phyloP scores from a whole-genome alignment of 352 stramenopile genomes.

The Detonula confervacea region DNA sequence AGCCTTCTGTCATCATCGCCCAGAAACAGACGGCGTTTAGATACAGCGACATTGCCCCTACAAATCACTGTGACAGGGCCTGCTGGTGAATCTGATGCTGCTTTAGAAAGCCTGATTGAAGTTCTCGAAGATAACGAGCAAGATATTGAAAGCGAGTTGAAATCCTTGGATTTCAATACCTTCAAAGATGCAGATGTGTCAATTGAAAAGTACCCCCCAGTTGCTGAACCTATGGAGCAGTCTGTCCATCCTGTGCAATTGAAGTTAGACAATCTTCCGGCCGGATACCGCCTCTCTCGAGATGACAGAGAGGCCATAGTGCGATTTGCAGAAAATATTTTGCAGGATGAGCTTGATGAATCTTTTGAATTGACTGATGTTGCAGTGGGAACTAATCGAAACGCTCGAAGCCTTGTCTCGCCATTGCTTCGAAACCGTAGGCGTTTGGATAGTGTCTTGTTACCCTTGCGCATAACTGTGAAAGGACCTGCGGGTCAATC shows the following conservation, averaged over 20 bases:
- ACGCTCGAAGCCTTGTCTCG: not conserved
- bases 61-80: not conserved
- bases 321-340: not conserved
- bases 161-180: not conserved
- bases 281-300: not conserved
- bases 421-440: not conserved
- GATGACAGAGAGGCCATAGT: not conserved
- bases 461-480: conserved; percentile 7
- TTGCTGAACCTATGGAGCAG: not conserved
- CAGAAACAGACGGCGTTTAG: not conserved
- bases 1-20: not conserved
- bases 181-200: not conserved
- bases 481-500: not conserved
- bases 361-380: not conserved
- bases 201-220: not conserved
- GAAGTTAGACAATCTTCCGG: not conserved
- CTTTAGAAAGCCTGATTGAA: not conserved
- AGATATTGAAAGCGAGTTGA: not conserved
- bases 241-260: not conserved
- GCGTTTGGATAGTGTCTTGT: not conserved
- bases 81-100: not conserved
- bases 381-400: not conserved
- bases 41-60: not conserved
- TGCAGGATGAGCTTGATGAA: not conserved
- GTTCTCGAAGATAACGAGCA: not conserved